Conservation (phyloP, 2,329 filamentous ascomycete species). For the Knufia petricola region DNA sequence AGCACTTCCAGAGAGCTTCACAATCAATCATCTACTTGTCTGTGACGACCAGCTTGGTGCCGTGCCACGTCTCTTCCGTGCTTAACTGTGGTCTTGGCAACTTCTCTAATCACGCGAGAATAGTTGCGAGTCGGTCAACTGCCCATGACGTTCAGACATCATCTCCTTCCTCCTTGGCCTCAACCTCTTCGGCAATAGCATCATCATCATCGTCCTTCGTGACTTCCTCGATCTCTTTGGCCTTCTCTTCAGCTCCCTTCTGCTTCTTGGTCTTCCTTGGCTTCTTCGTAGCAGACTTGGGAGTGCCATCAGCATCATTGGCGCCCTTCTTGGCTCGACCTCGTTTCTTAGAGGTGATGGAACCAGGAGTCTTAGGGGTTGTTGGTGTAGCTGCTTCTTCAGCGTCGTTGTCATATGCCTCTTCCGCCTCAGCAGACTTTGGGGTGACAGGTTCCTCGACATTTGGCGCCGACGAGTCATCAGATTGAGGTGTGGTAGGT, state of each 20-base stretch:
- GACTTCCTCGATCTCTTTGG: neutral
- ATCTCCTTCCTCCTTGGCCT: neutral
- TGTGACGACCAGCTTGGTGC: too few relatives aligned
- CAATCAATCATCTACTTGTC: too few relatives aligned
- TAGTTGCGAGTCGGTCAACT: too few relatives aligned
- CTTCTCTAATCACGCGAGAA: too few relatives aligned
- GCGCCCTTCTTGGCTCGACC: conserved; percentile 1
- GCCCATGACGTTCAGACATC: too few relatives aligned
- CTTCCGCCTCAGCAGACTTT: neutral
- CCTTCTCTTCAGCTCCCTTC: neutral
- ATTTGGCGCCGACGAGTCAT: too few relatives aligned
- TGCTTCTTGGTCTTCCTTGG: conserved; percentile 5
- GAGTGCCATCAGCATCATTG: neutral
- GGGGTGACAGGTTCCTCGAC: neutral
- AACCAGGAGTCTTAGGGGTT: neutral
- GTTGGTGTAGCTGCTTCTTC: neutral
- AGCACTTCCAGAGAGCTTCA: too few relatives aligned
- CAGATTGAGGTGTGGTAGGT: neutral
- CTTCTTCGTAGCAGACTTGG: neutral
- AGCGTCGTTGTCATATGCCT: neutral
- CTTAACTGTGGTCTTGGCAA: too few relatives aligned
- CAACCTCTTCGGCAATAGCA: neutral
- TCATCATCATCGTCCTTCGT: neutral
- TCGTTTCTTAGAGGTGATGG: neutral
- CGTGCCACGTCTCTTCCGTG: too few relatives aligned